A percentile compares a stretch with the other conserved stretches of the same genome.
phyloP scores from a whole-genome alignment of 768 basidiomycete genomes.

The Porphyrellus cyaneotinctus region DNA sequence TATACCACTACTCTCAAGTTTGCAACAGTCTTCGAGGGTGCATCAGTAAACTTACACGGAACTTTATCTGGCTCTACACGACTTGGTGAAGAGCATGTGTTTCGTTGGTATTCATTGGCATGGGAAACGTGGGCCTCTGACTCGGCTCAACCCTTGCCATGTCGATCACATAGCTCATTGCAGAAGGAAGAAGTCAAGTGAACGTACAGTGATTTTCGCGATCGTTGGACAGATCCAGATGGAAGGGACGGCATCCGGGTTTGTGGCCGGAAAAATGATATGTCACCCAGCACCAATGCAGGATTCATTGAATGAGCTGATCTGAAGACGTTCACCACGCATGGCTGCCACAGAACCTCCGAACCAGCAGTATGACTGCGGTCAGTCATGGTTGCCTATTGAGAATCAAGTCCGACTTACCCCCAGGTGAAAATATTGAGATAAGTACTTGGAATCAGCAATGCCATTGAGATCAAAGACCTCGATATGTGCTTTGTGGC shows the following conservation, averaged over 20 bases:
- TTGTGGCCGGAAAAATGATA: neutral
- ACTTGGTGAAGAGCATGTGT: too few relatives aligned
- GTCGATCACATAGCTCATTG: neutral
- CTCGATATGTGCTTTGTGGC: conserved; percentile 1
- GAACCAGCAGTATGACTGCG: too few relatives aligned
- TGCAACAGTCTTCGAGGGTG: too few relatives aligned
- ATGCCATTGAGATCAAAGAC: neutral
- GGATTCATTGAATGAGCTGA: neutral
- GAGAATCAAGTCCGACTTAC: neutral
- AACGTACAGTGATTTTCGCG: neutral
- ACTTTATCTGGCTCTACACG: too few relatives aligned
- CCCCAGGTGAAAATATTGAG: neutral
- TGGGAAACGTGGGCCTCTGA: neutral
- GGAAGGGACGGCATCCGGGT: conserved; percentile 4
- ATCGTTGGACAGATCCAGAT: conserved; percentile 1
- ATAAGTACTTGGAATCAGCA: neutral
- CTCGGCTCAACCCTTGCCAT: too few relatives aligned
- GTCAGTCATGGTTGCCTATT: too few relatives aligned
- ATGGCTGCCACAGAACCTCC: conserved; percentile 4
- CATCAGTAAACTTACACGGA: too few relatives aligned
- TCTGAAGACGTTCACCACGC: conserved; percentile 2
- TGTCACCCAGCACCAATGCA: too few relatives aligned
- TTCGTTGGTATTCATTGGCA: too few relatives aligned
- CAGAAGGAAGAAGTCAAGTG: neutral
- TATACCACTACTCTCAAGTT: too few relatives aligned